Evolutionary conservation across 805 yeast species (phyloP).

Genomic region (Ogataea paraovalis): DNA sequence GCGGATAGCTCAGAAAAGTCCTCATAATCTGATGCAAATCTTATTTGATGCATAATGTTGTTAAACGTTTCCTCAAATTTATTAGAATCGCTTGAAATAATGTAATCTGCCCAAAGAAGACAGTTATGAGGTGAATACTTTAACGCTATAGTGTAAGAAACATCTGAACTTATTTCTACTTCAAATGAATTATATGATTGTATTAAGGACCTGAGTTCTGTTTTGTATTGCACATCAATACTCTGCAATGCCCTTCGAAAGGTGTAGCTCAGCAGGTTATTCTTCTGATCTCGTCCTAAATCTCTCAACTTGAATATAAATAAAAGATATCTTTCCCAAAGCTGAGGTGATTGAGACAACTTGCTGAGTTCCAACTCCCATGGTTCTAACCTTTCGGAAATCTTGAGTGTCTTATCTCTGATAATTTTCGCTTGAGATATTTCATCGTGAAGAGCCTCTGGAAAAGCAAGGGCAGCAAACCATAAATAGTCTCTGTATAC

Average conservation of each 20-base stretch:
- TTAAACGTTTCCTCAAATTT: neutral
- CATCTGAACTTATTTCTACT: slow-evolving; percentile 2
- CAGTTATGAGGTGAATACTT: slow-evolving; percentile 1
- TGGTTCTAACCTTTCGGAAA: slow-evolving; percentile 31
- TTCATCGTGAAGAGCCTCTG: no score
- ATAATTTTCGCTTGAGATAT: slow-evolving; percentile 1
- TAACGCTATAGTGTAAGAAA: slow-evolving; percentile 3
- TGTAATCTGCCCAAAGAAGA: slow-evolving; percentile 3
- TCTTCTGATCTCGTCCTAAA: slow-evolving; percentile 6
- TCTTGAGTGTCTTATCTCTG: slow-evolving; percentile 27
- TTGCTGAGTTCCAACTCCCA: slow-evolving; percentile 28
- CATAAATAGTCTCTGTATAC: slow-evolving; percentile 28
- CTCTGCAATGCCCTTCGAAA: slow-evolving; percentile 30
- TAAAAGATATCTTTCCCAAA: slow-evolving; percentile 17
- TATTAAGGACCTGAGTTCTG: neutral
- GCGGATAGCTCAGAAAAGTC: slow-evolving; percentile 3
- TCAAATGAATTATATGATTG: slow-evolving; percentile 18
- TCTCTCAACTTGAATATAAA: slow-evolving; percentile 7
- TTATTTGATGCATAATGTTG: neutral
- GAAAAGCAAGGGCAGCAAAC: slow-evolving; percentile 37
- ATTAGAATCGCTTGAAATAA: neutral
- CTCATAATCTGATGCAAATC: neutral
- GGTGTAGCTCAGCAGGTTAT: slow-evolving; percentile 15
- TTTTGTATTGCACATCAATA: slow-evolving; percentile 7
- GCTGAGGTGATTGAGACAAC: slow-evolving; percentile 12